phyloP scores from a whole-genome alignment of 2,329 filamentous ascomycete genomes.

The Stagonosporopsis chrysanthemi region DNA sequence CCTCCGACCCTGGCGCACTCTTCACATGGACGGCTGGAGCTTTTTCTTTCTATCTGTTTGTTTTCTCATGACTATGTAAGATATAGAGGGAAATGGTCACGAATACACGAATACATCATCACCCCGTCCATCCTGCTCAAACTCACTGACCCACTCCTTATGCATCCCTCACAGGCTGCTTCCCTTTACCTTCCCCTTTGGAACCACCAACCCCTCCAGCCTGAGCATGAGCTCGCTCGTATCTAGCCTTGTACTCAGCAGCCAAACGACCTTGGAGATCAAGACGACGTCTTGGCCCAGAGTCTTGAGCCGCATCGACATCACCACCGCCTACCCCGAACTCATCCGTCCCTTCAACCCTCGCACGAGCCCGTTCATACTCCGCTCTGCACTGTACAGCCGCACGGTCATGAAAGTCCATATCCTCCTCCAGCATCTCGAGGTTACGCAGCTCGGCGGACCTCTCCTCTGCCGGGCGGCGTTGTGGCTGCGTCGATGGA shows the following conservation, averaged over 20 bases:
- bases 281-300: no score
- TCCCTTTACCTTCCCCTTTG: neutral
- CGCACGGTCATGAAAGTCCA: no score
- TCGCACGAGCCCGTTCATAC: no score
- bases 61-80: conserved; percentile 1
- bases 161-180: neutral
- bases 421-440: no score
- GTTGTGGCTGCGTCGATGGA: no score
- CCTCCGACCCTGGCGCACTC: neutral
- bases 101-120: conserved; percentile 2
- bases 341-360: no score
- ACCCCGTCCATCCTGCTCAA: neutral
- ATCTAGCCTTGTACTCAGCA: neutral
- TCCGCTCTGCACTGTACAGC: no score
- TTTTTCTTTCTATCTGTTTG: neutral
- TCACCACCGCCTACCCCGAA: no score
- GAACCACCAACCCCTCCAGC: neutral
- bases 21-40: neutral
- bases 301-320: no score
- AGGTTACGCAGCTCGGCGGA: no score
- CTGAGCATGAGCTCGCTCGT: neutral
- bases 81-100: neutral
- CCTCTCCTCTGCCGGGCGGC: no score
- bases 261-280: neutral
- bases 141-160: neutral